phyloP scores from a whole-genome alignment of 768 basidiomycete species.

The Mycena metata region DNA sequence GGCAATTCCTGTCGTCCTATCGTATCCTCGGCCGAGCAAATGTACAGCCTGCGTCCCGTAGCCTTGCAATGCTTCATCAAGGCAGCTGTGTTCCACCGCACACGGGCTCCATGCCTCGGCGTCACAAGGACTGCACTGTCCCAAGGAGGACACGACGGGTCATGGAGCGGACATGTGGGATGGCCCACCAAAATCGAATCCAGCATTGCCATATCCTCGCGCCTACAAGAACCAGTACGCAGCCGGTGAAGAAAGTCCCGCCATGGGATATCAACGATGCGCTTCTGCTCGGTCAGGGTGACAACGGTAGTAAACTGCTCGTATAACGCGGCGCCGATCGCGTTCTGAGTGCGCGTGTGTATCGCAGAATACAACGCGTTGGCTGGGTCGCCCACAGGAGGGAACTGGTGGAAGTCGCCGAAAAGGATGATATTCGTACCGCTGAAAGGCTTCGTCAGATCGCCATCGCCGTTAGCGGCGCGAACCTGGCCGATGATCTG shows the following conservation, averaged over 20 bases:
- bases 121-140: slow-evolving; percentile 51
- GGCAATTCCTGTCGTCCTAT: neutral
- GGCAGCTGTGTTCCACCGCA: slow-evolving; percentile 52
- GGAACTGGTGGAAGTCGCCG: slow-evolving; percentile 63
- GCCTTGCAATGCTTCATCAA: slow-evolving; percentile 40
- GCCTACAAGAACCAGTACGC: slow-evolving; percentile 44
- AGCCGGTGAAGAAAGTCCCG: slow-evolving; percentile 45
- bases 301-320: slow-evolving; percentile 51
- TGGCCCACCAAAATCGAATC: slow-evolving; percentile 35
- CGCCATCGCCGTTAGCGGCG: slow-evolving; percentile 8
- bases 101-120: slow-evolving; percentile 51
- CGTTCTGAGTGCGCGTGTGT: neutral
- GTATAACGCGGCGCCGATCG: slow-evolving; percentile 44
- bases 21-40: slow-evolving; percentile 48
- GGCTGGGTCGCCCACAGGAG: slow-evolving; percentile 49
- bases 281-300: slow-evolving; percentile 52
- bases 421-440: slow-evolving; percentile 55
- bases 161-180: slow-evolving; percentile 4
- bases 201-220: slow-evolving; percentile 47
- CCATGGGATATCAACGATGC: slow-evolving; percentile 50
- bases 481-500: slow-evolving; percentile 35
- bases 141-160: slow-evolving; percentile 46
- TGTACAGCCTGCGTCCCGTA: slow-evolving; percentile 43
- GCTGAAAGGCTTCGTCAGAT: slow-evolving; percentile 45
- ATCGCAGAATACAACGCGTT: slow-evolving; percentile 40